Base-by-base conservation (phyloP, 768 basidiomycete species). In the Phylloporus sp. region DNA sequence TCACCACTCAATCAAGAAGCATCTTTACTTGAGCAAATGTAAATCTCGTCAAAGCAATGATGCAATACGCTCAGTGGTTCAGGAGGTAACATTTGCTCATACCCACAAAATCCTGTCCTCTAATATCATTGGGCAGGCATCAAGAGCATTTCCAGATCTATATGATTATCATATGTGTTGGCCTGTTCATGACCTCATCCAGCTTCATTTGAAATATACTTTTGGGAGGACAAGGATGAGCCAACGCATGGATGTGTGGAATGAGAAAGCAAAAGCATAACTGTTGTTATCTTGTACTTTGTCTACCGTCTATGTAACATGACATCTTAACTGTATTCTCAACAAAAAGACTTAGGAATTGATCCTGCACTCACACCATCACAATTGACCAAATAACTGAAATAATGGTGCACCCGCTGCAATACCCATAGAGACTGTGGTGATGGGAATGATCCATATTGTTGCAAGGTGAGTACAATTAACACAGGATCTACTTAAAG, bases 1-100 rank as follows among this genome's bases (percentile, higher is more conserved):
- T 12, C 52, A 53, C 26, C 20, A 6, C 13, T 53, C 28, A n/a
- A 29, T 53, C 9, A 48, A 43, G 24, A 48, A 39, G 4, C 34
- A 53, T 26, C 52, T 53, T 22, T 41, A 53, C 6, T 5, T 13
- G 38, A 5, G 35, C 5, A 48, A 24, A 22, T 53, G 52, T 15
- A 53, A 13, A 39, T 53, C 42, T 13, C 18, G 2, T 4, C 52
- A 47, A 23, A 38, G 8, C 5, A 15, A 39, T 26, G 42, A 44
- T 15, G 23, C n/a, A 2, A 39, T 53, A 48, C 15, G 3, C 1
- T 32, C 16, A 27, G 47, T 53, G 41, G 15, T 38, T 31, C 34
- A 48, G 3, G 41, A 53, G 47, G 42, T 48, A 23, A 22, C 5
- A 1, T 27, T 20, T 36, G 6, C 24, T 47, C 15, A 1, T 46